These are phyloP conservation scores for Colletotrichum brevisporum DNA, from an alignment of 2,329 filamentous ascomycete species.

Conservation along the genomic window DNA sequence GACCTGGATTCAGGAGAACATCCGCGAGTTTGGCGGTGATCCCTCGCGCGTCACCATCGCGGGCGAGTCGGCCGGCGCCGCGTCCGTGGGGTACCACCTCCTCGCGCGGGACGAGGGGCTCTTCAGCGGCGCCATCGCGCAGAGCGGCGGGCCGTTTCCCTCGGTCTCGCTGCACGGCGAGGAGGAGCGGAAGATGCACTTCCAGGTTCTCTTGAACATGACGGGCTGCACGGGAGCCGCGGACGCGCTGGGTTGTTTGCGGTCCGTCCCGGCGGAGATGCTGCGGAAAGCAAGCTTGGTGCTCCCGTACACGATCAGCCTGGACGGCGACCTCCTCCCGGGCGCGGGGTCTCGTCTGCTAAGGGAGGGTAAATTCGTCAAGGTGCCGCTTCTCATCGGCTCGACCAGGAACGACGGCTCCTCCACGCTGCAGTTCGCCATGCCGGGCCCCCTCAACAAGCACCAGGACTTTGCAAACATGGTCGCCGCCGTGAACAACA, in stretches of 20 bases:
- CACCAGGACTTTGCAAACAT: not conserved
- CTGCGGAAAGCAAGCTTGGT: not conserved
- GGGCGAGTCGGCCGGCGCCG: conserved; percentile 68
- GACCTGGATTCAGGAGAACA: conserved; percentile 66
- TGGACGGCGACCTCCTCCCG: not conserved
- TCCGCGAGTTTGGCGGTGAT: conserved; percentile 67
- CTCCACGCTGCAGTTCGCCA: conserved; percentile 2
- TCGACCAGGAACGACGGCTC: conserved; percentile 1
- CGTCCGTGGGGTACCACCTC: conserved; percentile 61
- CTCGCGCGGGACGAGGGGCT: conserved; percentile 61
- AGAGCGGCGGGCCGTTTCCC: not conserved
- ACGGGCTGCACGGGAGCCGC: not conserved
- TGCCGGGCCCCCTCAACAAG: not conserved
- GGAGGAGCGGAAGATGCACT: not conserved
- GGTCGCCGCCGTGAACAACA: not conserved
- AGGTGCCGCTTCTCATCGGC: not conserved
- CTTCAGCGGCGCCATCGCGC: conserved; percentile 58
- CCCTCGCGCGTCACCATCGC: conserved; percentile 65
- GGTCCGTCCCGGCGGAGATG: not conserved
- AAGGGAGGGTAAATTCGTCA: not conserved
- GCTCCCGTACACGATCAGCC: not conserved
- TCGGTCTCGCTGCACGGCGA: not conserved
- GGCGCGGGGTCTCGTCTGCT: not conserved
- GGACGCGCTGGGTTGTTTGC: not conserved
- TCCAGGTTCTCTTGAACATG: not conserved